Base-by-base conservation (phyloP, 495 filamentous ascomycete species). In the Lentithecium fluviatile region DNA sequence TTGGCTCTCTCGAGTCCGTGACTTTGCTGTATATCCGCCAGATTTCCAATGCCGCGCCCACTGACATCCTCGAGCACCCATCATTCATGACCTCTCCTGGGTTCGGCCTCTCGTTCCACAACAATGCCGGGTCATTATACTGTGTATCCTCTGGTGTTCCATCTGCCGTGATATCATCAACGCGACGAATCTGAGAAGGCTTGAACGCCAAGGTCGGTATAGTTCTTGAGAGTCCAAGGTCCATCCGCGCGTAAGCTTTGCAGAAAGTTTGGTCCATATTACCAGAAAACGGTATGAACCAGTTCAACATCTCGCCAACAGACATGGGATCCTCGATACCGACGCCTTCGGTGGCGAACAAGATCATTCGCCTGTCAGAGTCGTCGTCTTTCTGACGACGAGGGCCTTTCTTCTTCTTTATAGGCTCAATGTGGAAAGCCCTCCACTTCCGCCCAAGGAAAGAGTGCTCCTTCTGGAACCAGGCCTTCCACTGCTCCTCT, bases 161-260 rank as follows among this genome's bases (percentile, higher is more conserved):
- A 47, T 70, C 56, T 5, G 70, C 55, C 0, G 40, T 17, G 1
- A 38, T 64, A 36, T 74, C 72, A 24, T n/a, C 19, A 1, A 69
- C 46, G 7, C 50, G 45, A 4, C 56, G 42, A 26, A 75, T 52
- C 43, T 73, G 69, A 8, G 54, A 57, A 1, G 67, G 68, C 13
- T 60, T 45, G 38, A 76, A 72, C 1, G 25, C 49, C 5, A 71
- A 24, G 2, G 66, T 66, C 3, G 67, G 65, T 8, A 17, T 55
- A 2, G 68, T 71, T 20, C 60, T 49, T 0, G 74, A 76, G 2
- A 67, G 66, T 3, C 58, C 71, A 0, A 76, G 66, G 25, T 74
- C 71, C 1, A 76, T 43, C 2, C 74, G 62, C 8, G 73, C 66
- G 47, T 60, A 76, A 7, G 68, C 70, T 55, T 76, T 76, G 62